Evolutionary conservation across 1,284 basidiomycete genomes (phyloP), one percentile per base, ranked within the genome.

Genomic region (Boletus semigastroideus): DNA sequence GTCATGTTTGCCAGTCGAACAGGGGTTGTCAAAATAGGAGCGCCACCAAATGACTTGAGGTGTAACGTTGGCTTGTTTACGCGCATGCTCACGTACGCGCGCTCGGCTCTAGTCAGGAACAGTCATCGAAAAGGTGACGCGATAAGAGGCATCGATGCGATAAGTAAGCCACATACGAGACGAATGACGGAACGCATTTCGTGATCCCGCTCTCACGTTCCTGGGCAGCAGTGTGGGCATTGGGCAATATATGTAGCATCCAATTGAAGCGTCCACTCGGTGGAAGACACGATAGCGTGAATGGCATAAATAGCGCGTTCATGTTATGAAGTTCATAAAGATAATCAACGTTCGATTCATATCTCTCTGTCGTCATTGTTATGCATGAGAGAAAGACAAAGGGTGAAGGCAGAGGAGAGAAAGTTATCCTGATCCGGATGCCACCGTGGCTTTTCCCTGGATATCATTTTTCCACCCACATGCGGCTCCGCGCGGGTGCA

Each of bases 271-370:
- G 20, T 10, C 7, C 40, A 16, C 27, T 31, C 49, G 27, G 37
- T n/a, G 22, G 16, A 41, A 31, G 7, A n/a, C 6, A 25, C 25
- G 34, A 36, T 20, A 47, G 28, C 49, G 30, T 60, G 40, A 64
- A 62, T 64, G 49, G 53, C 60, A 64, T 64, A 66, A 64, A 64
- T 66, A 64, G 25, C 46, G 51, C 61, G 49, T 53, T n/a, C 27
- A 17, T 57, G 33, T 48, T 48, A 36, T 22, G 28, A n/a, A 47
- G 19, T 41, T 63, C 55, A 66, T 65, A 62, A 65, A 52, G 60
- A 62, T 62, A 62, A 62, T 59, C 52, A 19, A 17, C 25, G 36
- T 58, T 51, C 58, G 48, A 17, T 57, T 7, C 43, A 16, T 59
- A 46, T 59, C 56, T 25, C 33, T 4, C 25, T 25, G 58, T 51